Percentiles rank a stretch among this genome's conserved stretches.
Conservation (phyloP, 2,329 filamentous ascomycete genomes). For the Aspergillus glaucus region DNA sequence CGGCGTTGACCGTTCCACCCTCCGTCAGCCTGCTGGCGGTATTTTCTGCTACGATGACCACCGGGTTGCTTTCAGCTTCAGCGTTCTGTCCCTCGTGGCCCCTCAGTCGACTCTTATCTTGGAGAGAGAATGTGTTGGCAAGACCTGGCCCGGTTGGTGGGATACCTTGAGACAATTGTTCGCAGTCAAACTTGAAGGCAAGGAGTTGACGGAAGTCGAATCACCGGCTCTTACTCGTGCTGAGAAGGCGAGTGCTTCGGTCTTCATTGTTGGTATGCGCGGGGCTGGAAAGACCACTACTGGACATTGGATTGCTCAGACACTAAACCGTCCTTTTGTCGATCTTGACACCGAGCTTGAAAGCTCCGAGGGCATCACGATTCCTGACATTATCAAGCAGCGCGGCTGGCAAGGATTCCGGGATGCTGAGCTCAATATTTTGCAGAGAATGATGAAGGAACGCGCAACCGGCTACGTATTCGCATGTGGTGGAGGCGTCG, state of each 20-base stretch:
- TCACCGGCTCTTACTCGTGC: conserved; percentile 30
- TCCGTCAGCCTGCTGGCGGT: conserved; percentile 54
- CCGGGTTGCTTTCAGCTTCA: conserved; percentile 97
- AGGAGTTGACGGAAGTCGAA: conserved; percentile 49
- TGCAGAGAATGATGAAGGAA: conserved; percentile 68
- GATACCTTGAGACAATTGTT: conserved; percentile 77
- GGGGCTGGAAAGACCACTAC: conserved; percentile 95
- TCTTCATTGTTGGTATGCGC: conserved; percentile 95
- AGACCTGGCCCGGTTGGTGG: conserved; percentile 99
- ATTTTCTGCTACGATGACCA: conserved; percentile 97
- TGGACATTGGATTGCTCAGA: conserved; percentile 73
- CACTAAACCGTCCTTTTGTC: conserved; percentile 69
- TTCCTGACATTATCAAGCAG: conserved; percentile 75
- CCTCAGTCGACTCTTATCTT: conserved; percentile 68
- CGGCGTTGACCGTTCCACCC: conserved; percentile 47
- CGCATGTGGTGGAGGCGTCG: conserved; percentile 88
- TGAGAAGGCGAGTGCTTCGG: conserved; percentile 53
- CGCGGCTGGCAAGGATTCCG: conserved; percentile 87
- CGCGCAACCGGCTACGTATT: conserved; percentile 73
- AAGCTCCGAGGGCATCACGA: conserved; percentile 62
- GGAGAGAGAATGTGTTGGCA: conserved; percentile 88
- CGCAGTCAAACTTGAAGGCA: conserved; percentile 67
- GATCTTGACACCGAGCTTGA: conserved; percentile 90
- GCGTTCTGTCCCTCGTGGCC: conserved; percentile 70
- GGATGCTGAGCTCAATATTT: conserved; percentile 65